Evolutionary conservation across 345 rosid genomes (phyloP).

Genomic region (Dovyalis caffra): DNA sequence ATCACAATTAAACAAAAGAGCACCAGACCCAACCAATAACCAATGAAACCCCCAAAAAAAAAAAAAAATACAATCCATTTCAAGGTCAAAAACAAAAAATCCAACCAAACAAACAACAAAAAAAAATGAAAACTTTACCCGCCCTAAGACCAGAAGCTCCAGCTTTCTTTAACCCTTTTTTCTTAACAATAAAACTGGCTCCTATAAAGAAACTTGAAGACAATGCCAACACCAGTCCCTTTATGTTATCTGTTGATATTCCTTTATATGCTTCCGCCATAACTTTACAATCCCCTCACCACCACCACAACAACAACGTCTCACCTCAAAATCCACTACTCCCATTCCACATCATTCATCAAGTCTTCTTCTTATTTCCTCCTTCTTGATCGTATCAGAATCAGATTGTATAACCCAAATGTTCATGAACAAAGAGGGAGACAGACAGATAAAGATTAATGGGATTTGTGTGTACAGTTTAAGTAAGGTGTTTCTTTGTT

Average conservation of each 20-base stretch:
- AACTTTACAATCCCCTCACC: background rate
- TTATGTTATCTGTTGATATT: conserved; percentile 77
- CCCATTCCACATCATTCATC: conserved; percentile 14
- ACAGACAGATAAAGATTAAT: background rate
- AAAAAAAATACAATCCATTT: background rate
- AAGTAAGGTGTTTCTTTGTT: background rate
- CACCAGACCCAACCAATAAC: background rate
- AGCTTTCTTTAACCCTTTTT: conserved; percentile 83
- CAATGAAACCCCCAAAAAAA: background rate
- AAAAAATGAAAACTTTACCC: conserved; percentile 35
- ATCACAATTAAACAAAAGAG: background rate
- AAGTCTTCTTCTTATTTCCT: too few relatives aligned
- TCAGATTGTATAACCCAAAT: background rate
- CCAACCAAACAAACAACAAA: background rate
- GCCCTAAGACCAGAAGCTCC: conserved; percentile 70
- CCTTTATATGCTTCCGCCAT: conserved; percentile 54
- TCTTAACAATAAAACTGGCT: conserved; percentile 84
- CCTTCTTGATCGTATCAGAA: background rate
- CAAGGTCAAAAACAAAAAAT: background rate
- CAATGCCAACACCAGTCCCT: conserved; percentile 78
- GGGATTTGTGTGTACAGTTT: background rate
- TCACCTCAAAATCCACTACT: conserved; percentile 3
- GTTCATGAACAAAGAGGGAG: background rate
- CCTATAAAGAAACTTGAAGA: conserved; percentile 87
- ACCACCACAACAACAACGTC: background rate